Base-by-base conservation (phyloP, 257 asterid species). In the Forsythia viridissima region DNA sequence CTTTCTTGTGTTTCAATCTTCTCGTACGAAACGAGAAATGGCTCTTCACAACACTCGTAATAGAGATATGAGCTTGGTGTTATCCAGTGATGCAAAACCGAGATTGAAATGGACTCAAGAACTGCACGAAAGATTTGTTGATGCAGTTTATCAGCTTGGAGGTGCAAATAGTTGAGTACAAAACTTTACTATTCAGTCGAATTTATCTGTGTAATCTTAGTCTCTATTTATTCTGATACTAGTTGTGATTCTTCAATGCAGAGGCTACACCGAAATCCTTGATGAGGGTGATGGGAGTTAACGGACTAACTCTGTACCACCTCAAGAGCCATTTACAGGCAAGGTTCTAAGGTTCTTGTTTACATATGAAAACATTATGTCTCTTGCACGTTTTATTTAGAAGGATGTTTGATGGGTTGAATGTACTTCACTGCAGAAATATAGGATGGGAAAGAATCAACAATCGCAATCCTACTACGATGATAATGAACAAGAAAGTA, bases 61-160 rank as follows among this genome's bases (percentile, higher is more conserved):
- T 79, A 90, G 82, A 77, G 90, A 87, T 67, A 86, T 85, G 89
- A 91, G 79, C 77, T 74, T 92, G 85, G 85, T 88, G 78, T 85
- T 94, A 73, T 91, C 98, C 13, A 87, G 93, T 76, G 98, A 91
- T 82, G 97, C 98, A 12, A 94, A 92, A 80, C 97, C 97, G 2
- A 87, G 98, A 88, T 52, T 94, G 77, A 94, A 92, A 86, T 94
- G 98, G 98, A 94, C 97, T 67, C 92, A 87, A n/a, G 95, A 94
- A 71, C 83, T 94, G 21, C 97, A 94, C 74, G 90, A 85, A 20
- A 77, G 92, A 16, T 92, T 94, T 65, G 72, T 87, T 38, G 95
- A 90, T 43, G 91, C 96, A 0, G 90, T 94, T 59, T 70, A 84
- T 68, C 97, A 90, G 77, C 93, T 94, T 6, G 98, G 98, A 9